These are phyloP conservation scores for Seiridium unicorne DNA, from an alignment of 2,329 filamentous ascomycete species.

Conservation along the genomic window DNA sequence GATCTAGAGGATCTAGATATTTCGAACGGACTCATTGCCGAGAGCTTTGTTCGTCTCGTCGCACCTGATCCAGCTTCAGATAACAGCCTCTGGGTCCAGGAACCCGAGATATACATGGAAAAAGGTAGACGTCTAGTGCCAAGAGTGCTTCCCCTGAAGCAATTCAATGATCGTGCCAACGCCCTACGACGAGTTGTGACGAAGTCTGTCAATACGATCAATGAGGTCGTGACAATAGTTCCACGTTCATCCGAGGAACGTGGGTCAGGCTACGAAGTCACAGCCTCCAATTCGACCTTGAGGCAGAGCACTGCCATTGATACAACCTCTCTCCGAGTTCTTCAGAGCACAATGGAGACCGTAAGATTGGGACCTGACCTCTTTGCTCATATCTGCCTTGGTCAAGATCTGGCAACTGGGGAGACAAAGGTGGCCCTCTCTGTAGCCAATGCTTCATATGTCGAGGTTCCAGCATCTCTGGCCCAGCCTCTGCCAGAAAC, in stretches of 20 bases:
- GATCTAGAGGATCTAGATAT: conserved; percentile 19
- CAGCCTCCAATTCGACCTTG: not conserved
- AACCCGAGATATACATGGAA: conserved; percentile 37
- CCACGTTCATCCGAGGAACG: conserved; percentile 12
- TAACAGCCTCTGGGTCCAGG: conserved; percentile 25
- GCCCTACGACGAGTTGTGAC: conserved; percentile 33
- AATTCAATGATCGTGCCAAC: conserved; percentile 36
- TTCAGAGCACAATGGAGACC: conserved; percentile 33
- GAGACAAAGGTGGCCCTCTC: conserved; percentile 27
- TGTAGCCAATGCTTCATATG: conserved; percentile 31
- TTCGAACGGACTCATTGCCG: conserved; percentile 12
- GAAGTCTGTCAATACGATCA: conserved; percentile 29
- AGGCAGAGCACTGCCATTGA: not conserved
- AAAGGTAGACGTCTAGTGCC: conserved; percentile 31
- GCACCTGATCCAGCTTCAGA: not conserved
- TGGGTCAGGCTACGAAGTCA: conserved; percentile 18
- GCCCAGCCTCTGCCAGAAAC: conserved; percentile 12
- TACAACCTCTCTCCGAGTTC: conserved; percentile 24
- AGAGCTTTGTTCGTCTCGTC: conserved; percentile 16
- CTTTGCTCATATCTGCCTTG: conserved; percentile 30
- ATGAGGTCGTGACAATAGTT: conserved; percentile 26
- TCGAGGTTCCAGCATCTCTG: conserved; percentile 20
- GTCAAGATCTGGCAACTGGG: conserved; percentile 23
- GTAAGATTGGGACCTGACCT: conserved; percentile 17
- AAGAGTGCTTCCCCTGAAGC: conserved; percentile 35